phyloP scores from a whole-genome alignment of 768 basidiomycete genomes.

The Serendipita sp. region DNA sequence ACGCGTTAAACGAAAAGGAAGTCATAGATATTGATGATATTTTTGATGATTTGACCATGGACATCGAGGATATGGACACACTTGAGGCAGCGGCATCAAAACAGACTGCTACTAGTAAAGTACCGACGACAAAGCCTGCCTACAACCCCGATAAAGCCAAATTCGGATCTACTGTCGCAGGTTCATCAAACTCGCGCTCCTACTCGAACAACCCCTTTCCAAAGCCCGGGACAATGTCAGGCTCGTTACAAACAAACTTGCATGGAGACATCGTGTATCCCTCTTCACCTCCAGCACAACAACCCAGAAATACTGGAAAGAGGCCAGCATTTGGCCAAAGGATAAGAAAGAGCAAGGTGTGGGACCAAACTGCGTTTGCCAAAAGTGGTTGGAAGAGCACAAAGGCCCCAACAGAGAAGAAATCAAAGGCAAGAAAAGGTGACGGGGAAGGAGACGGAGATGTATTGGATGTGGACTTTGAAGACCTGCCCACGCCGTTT shows the following conservation, averaged over 20 bases:
- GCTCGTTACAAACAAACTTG: slow-evolving; percentile 6
- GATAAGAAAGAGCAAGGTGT: slow-evolving; percentile 54
- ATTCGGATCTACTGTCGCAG: background rate
- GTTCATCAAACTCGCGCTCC: background rate
- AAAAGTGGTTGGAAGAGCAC: slow-evolving; percentile 48
- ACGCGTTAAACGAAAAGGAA: background rate
- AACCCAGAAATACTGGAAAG: background rate
- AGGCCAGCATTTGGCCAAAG: slow-evolving; percentile 31
- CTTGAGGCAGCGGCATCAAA: background rate
- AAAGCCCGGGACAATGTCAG: background rate
- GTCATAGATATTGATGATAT: background rate
- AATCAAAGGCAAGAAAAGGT: slow-evolving; percentile 30
- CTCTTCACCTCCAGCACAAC: background rate
- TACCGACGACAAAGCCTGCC: background rate
- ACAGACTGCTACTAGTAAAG: slow-evolving; percentile 7
- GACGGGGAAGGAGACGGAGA: slow-evolving; percentile 36
- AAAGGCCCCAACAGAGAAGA: slow-evolving; percentile 34
- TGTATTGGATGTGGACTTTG: slow-evolving; percentile 43
- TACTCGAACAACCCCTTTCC: slow-evolving; percentile 7
- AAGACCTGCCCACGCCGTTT: slow-evolving; percentile 68
- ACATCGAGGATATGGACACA: slow-evolving; percentile 7
- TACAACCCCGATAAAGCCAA: no score
- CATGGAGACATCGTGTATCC: slow-evolving; percentile 7
- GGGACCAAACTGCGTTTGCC: slow-evolving; percentile 84
- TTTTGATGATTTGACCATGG: background rate